Percentiles rank a stretch among this genome's conserved stretches.
phyloP scores from a whole-genome alignment of 208 protist species.

The Plasmodiophora brassicae region DNA sequence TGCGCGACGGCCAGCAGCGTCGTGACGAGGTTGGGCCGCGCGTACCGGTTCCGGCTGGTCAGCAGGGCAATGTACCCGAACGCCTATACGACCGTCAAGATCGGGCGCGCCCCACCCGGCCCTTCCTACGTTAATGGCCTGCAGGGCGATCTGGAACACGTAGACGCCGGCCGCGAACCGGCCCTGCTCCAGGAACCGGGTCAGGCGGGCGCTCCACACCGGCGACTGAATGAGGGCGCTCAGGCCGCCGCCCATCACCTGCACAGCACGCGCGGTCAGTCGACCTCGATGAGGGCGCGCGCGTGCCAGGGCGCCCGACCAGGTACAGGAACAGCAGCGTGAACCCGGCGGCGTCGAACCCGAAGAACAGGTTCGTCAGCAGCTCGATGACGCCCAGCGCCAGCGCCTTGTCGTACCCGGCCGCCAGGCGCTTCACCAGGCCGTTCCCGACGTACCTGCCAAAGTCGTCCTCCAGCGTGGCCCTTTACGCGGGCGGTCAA shows the following conservation, averaged over 20 bases:
- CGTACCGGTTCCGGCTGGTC: background rate
- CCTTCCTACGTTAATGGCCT: background rate
- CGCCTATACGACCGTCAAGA: background rate
- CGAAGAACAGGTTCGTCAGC: background rate
- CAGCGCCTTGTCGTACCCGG: background rate
- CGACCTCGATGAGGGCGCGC: too few relatives aligned
- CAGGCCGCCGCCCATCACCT: background rate
- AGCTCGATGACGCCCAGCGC: background rate
- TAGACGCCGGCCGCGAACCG: background rate
- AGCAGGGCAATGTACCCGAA: background rate
- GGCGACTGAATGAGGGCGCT: conserved; percentile 19
- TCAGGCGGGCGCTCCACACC: background rate
- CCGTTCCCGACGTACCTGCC: background rate
- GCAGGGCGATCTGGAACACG: background rate
- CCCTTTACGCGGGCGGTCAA: too few relatives aligned
- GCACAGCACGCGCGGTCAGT: too few relatives aligned
- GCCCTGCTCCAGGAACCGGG: background rate
- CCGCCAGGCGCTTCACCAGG: background rate
- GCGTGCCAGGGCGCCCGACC: background rate
- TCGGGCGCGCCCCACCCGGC: background rate
- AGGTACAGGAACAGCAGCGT: background rate
- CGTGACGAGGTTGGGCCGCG: background rate
- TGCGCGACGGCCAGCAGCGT: background rate
- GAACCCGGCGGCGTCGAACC: background rate
- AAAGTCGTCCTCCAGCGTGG: background rate